Percentiles rank a stretch among this genome's conserved stretches.
These are phyloP conservation scores for Eutypa lata DNA, from an alignment of 2,329 filamentous ascomycete species.

Conservation along the genomic window DNA sequence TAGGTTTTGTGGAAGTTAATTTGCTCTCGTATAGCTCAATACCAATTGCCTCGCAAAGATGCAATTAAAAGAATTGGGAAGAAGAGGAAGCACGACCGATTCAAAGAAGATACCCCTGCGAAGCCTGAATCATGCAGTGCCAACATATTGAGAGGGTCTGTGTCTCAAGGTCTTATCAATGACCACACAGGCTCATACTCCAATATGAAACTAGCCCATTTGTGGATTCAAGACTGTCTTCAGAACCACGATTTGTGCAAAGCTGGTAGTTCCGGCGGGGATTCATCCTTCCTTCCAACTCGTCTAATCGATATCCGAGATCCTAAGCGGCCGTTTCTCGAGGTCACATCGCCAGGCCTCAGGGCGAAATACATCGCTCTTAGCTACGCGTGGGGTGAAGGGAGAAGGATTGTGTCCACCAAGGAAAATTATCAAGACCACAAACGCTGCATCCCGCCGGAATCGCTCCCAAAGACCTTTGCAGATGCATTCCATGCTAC, in stretches of 20 bases:
- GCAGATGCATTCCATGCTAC: constrained; percentile 7
- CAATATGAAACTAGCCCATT: constrained; percentile 5
- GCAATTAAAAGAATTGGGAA: neutral
- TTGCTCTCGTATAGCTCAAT: neutral
- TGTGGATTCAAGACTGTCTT: constrained; percentile 10
- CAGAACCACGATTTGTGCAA: constrained; percentile 7
- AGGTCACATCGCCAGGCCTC: neutral
- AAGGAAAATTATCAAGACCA: constrained; percentile 3
- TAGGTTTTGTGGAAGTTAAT: neutral
- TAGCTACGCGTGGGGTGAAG: constrained; percentile 11
- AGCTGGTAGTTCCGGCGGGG: neutral
- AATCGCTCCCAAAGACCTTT: constrained; percentile 1
- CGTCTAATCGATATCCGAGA: constrained; percentile 8
- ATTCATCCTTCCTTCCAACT: constrained; percentile 1
- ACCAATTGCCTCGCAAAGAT: neutral
- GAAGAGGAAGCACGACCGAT: neutral
- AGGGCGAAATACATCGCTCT: constrained; percentile 5
- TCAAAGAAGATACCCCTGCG: neutral
- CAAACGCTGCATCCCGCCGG: neutral
- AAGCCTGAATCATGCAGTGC: neutral
- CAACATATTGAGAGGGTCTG: neutral
- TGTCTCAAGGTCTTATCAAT: neutral
- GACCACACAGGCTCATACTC: constrained; percentile 6
- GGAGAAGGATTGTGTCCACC: constrained; percentile 1
- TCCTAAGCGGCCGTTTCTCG: constrained; percentile 5